Conservation (phyloP, 176 grass and related monocot genomes). For the Melocanna baccifera region DNA sequence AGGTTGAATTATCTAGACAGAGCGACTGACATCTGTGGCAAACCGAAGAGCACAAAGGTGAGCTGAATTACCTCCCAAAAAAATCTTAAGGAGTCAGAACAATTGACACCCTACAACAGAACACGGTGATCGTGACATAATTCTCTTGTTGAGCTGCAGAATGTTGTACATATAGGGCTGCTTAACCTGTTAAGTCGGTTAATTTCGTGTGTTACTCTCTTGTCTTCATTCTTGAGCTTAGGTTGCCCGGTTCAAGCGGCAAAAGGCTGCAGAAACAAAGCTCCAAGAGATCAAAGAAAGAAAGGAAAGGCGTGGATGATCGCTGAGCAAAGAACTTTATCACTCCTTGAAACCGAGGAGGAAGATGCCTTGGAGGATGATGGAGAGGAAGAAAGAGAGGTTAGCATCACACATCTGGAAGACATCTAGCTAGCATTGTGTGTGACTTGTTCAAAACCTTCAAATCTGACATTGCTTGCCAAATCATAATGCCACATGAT, state of each 20-base stretch:
- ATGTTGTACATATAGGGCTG: background rate
- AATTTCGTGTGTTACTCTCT: background rate
- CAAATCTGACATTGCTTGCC: background rate
- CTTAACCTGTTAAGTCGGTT: background rate
- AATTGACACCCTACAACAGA: background rate
- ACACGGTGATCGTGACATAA: background rate
- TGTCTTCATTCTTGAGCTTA: conserved; percentile 13
- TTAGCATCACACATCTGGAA: conserved; percentile 29
- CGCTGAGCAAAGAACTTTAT: conserved; percentile 72
- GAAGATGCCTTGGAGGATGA: conserved; percentile 78
- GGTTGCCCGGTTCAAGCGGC: conserved; percentile 71
- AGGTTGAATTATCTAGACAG: conserved; percentile 51
- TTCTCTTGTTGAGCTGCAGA: background rate
- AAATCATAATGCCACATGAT: background rate
- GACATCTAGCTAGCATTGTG: conserved; percentile 1
- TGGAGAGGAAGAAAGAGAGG: conserved; percentile 95
- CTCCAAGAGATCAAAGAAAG: conserved; percentile 87
- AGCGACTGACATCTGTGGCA: conserved; percentile 36
- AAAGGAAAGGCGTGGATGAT: conserved; percentile 68
- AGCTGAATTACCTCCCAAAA: background rate
- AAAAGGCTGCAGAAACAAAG: conserved; percentile 73
- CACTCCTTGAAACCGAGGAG: conserved; percentile 66
- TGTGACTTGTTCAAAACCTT: background rate
- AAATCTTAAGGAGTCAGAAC: background rate
- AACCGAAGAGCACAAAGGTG: conserved; percentile 78